phyloP scores from a whole-genome alignment of 345 rosid genomes.

The Populus alba region DNA sequence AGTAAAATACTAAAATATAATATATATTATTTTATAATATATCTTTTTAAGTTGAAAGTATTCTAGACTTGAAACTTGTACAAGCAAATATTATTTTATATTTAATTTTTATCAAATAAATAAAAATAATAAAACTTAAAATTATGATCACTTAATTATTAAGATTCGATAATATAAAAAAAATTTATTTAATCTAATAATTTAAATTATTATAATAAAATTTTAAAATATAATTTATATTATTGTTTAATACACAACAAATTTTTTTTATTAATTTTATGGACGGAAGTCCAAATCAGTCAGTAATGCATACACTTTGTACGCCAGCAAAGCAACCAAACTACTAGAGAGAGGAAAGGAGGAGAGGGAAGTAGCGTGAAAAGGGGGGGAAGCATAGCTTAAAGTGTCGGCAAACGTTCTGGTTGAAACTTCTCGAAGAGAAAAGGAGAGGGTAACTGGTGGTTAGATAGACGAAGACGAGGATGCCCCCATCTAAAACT shows the following conservation, averaged over 20 bases:
- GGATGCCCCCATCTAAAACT: not conserved
- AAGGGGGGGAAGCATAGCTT: not conserved
- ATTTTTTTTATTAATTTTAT: too few species aligned
- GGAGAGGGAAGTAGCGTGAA: not conserved
- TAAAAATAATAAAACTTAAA: too few species aligned
- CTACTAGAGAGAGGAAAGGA: not conserved
- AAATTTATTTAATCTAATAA: too few species aligned
- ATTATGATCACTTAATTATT: accelerated
- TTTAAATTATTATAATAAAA: too few species aligned
- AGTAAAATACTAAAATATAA: accelerated
- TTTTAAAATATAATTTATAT: too few species aligned
- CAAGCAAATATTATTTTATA: too few species aligned
- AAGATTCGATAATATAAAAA: too few species aligned
- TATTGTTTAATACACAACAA: too few species aligned
- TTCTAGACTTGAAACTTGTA: too few species aligned
- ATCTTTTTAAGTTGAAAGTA: too few species aligned
- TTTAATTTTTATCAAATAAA: too few species aligned
- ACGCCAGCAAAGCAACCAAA: not conserved
- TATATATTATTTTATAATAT: too few species aligned
- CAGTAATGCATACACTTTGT: not conserved
- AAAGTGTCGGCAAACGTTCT: not conserved
- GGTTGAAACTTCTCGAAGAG: not conserved
- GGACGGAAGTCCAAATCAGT: not conserved
- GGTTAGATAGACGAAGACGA: not conserved
- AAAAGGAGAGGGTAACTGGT: not conserved